phyloP scores from a whole-genome alignment of 768 basidiomycete genomes.

The Rhizopogon roseolus region DNA sequence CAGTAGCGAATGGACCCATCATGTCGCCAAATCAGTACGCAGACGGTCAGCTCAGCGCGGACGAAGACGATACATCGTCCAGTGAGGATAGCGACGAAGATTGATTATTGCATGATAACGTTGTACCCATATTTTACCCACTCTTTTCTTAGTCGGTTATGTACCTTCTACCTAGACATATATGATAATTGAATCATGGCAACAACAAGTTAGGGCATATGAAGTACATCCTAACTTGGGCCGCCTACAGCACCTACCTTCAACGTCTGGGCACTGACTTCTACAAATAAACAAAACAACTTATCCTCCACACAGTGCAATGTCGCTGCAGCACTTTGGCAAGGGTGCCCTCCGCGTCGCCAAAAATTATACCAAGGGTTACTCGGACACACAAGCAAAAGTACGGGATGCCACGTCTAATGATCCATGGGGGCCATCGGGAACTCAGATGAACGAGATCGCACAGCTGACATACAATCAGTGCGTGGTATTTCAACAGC shows the following conservation, averaged over 20 bases:
- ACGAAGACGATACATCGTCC: slow-evolving; percentile 48
- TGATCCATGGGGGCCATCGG: slow-evolving; percentile 96
- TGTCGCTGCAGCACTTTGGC: slow-evolving; percentile 73
- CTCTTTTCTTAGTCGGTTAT: not conserved
- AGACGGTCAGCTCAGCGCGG: slow-evolving; percentile 32
- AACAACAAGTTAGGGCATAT: not conserved
- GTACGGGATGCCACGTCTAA: slow-evolving; percentile 95
- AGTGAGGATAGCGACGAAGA: slow-evolving; percentile 55
- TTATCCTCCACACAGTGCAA: slow-evolving; percentile 4
- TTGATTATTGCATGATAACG: slow-evolving; percentile 13
- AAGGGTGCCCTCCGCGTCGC: slow-evolving; percentile 82
- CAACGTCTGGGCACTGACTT: not conserved
- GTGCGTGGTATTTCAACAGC: slow-evolving; percentile 38
- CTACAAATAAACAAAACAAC: no score
- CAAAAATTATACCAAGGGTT: slow-evolving; percentile 94
- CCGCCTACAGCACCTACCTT: not conserved
- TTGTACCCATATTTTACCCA: slow-evolving; percentile 3
- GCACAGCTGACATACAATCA: slow-evolving; percentile 97
- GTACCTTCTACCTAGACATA: no score
- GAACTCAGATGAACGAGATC: slow-evolving; percentile 98
- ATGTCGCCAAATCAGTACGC: slow-evolving; percentile 49
- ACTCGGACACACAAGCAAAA: slow-evolving; percentile 93
- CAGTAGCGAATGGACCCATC: slow-evolving; percentile 32
- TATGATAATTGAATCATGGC: no score
- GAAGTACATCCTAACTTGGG: not conserved